phyloP scores from a whole-genome alignment of 225 moss, liverwort and hornwort species.

The Rhytidiadelphus loreus region DNA sequence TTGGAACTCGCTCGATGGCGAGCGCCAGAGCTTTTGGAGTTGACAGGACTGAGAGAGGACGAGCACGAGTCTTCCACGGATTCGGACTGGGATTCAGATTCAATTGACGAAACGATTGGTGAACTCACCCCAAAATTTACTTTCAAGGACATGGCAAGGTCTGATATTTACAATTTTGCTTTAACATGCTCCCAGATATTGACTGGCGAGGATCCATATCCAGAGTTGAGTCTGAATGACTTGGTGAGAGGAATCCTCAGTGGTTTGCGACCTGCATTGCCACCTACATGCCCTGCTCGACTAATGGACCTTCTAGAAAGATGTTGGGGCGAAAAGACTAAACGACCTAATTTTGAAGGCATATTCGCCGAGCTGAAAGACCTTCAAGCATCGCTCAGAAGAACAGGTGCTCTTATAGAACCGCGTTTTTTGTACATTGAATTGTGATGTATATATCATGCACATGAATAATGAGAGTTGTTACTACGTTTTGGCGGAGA shows the following conservation, averaged over 20 bases:
- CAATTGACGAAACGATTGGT: background rate
- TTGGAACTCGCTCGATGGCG: conserved; percentile 4
- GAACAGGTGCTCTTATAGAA: background rate
- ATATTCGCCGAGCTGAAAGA: background rate
- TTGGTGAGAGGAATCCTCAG: background rate
- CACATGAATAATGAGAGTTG: background rate
- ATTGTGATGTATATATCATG: background rate
- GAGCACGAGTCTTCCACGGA: background rate
- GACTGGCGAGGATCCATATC: background rate
- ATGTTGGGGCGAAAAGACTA: background rate
- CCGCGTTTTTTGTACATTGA: background rate
- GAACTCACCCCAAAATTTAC: background rate
- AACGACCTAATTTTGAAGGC: background rate
- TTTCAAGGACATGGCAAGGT: background rate
- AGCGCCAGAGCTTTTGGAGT: background rate
- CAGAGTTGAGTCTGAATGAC: background rate
- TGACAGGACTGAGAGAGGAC: background rate
- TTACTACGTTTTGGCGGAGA: background rate
- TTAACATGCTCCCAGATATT: background rate
- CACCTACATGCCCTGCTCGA: background rate
- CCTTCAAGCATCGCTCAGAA: background rate
- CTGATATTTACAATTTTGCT: conserved; percentile 1
- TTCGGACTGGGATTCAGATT: conserved; percentile 2
- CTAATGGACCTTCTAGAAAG: background rate
- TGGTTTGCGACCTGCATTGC: conserved; percentile 1